Evolutionary conservation across 805 yeast species (phyloP), one percentile per base, ranked within the genome.

Genomic region (Yamadazyma nakazawae): DNA sequence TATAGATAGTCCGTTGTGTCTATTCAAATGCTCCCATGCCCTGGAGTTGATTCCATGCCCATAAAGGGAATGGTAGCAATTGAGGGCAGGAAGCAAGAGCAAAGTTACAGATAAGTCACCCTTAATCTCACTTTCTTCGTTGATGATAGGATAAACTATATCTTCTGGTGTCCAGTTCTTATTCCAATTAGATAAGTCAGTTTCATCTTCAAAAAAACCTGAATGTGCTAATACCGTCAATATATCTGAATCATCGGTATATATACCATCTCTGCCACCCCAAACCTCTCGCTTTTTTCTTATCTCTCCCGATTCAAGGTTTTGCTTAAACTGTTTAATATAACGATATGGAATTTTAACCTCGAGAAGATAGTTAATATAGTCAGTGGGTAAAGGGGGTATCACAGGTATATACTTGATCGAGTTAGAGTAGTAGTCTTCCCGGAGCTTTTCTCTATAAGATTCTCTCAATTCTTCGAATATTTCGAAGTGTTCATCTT

Each of bases 171-270:
- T 55, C 73, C 72, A 68, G 3, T 48, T 43, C 8, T 54, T 36
- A 50, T 68, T 68, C 68, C 73, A 63, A 30, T 55, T 58, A n/a
- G 54, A 49, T 49, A 69, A 53, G 45, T 67, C 64, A 2, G 66
- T 43, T 4, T 42, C 61, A 11, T 73, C 61, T 44, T 75, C 63
- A 47, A 83, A 72, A 39, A 84, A 66, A 0, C 97, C 97, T 50
- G 82, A 69, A 57, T 94, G 98, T 51, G 80, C 77, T 43, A 92
- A 67, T 0, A 83, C 85, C 5, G 87, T 74, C 32, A 92, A 74
- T 2, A 91, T 68, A 62, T 92, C 96, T 0, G 96, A 85, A 63
- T 92, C 99, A 64, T 94, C 98, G 0, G 97, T 88, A 64, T 92
- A 94, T 0, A 94, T 72, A 37, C 91, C 96, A 1, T 91, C 79